Evolutionary conservation across 371 early-diverging fungal species (phyloP), one percentile per base, ranked within the genome.

Genomic region (Mortierella sp.): DNA sequence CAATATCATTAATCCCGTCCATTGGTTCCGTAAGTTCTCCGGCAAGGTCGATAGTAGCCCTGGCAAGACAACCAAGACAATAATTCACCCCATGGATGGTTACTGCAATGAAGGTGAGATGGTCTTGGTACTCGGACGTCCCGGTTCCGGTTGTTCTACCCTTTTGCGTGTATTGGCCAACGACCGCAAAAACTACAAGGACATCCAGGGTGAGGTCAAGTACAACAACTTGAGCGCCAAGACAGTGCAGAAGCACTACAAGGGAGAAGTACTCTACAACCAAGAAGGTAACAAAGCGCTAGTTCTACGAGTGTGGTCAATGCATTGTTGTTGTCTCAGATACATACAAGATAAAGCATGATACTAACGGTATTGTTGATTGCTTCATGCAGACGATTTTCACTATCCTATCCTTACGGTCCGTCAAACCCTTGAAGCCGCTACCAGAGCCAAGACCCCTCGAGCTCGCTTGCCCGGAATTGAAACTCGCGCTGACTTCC

Each of bases 141-240:
- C 93, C 8, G 93, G 92, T 16, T 77, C 93, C 1, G 93, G 93
- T 18, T 91, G 92, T 64, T 90, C 92, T 5, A 90, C 90, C 12
- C 65, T 93, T 22, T 75, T 93, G 35, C 88, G 90, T 4, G 87
- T 92, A 8, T 84, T 93, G 14, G 87, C 92, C n/a, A 92, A 92
- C 67, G 85, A 89, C 54, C 88, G 90, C 52, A 75, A 75, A 24
- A 86, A 89, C 9, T 93, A 88, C 74, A 87, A 87, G 24, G 73
- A 75, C 2, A 77, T 93, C 18, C 59, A 70, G 0, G 93, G 93
- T 28, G 78, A 76, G 4, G 87, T 90, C 30, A 83, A 83, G 55
- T 92, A 90, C 66, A 90, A 91, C 9, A 91, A 91, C 9, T 85
- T 91, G 65, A 85, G 84, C 12, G 80, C 90, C 4, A 66, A 85